These are phyloP conservation scores for Aquanectria penicillioides DNA, from an alignment of 2,329 filamentous ascomycete genomes.

Conservation along the genomic window DNA sequence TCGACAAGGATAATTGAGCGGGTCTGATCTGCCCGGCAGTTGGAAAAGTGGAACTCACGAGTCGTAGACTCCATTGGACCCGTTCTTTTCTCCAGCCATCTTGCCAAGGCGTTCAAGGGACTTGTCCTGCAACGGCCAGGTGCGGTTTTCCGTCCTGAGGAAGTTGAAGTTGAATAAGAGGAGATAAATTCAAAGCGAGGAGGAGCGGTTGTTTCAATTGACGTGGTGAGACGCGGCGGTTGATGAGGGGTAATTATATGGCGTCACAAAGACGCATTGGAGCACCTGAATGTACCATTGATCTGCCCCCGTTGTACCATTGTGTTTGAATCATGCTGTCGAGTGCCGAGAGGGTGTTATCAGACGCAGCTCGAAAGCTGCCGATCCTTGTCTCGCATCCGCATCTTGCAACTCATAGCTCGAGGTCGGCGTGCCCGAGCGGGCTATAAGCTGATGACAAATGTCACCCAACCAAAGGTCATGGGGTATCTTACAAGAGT, in stretches of 20 bases:
- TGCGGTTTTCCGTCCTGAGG: not conserved
- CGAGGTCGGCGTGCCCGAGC: slow-evolving; percentile 5
- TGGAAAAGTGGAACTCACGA: slow-evolving; percentile 4
- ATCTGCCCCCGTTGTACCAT: not conserved
- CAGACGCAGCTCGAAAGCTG: not conserved
- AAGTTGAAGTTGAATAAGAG: not conserved
- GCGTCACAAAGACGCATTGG: not conserved
- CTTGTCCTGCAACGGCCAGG: not conserved
- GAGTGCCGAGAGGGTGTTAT: not conserved
- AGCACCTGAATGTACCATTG: not conserved
- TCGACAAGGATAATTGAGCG: not conserved
- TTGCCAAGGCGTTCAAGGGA: not conserved
- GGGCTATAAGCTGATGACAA: slow-evolving; percentile 11
- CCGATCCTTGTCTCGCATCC: slow-evolving; percentile 7
- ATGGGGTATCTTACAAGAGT: not conserved
- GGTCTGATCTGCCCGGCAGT: not conserved
- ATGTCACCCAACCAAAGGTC: slow-evolving; percentile 14
- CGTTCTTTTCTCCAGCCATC: slow-evolving; percentile 18
- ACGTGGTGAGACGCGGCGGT: not conserved
- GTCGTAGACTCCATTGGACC: slow-evolving; percentile 4
- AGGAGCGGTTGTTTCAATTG: not conserved
- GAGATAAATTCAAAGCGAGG: not conserved
- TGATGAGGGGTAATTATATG: slow-evolving; percentile 19
- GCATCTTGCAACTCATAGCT: not conserved
- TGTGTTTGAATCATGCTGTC: not conserved